A percentile compares a stretch with the other conserved stretches of the same genome.
Evolutionary conservation across 345 rosid genomes (phyloP).

Genomic region (Lagerstroemia speciosa): DNA sequence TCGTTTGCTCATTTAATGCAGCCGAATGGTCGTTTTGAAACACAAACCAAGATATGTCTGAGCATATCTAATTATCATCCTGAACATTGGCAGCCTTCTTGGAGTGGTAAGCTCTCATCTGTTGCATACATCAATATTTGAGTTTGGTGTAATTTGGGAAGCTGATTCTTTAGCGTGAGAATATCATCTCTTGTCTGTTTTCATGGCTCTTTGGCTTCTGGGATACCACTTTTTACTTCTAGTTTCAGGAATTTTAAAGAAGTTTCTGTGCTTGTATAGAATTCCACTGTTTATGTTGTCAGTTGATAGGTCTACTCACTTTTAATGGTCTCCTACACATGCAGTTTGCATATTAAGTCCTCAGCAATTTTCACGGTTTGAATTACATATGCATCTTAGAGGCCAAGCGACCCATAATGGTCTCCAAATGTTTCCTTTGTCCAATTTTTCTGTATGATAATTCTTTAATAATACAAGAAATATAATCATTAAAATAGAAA

Average conservation of each 20-base stretch:
- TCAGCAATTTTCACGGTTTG: neutral
- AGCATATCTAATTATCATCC: constrained; percentile 98
- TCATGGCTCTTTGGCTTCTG: neutral
- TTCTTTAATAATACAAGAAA: too few species aligned
- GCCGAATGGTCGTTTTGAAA: constrained; percentile 95
- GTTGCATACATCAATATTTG: neutral
- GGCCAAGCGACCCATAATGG: too few species aligned
- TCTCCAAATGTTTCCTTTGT: too few species aligned
- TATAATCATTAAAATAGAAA: too few species aligned
- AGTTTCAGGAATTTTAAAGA: neutral
- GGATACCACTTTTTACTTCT: neutral
- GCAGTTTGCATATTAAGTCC: neutral
- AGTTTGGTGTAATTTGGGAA: too few species aligned
- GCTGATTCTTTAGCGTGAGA: too few species aligned
- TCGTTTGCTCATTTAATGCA: constrained; percentile 17
- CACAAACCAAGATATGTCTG: constrained; percentile 88
- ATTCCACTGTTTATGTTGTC: neutral
- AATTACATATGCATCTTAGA: neutral
- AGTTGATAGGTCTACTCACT: neutral
- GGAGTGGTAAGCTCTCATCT: constrained; percentile 63
- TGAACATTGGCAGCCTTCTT: constrained; percentile 99
- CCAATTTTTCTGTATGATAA: too few species aligned
- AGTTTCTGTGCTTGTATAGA: neutral
- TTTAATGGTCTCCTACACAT: neutral
- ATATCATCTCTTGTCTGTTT: neutral